Evolutionary conservation across 2,329 filamentous ascomycete genomes (phyloP).

Genomic region (Beauveria asiatica): DNA sequence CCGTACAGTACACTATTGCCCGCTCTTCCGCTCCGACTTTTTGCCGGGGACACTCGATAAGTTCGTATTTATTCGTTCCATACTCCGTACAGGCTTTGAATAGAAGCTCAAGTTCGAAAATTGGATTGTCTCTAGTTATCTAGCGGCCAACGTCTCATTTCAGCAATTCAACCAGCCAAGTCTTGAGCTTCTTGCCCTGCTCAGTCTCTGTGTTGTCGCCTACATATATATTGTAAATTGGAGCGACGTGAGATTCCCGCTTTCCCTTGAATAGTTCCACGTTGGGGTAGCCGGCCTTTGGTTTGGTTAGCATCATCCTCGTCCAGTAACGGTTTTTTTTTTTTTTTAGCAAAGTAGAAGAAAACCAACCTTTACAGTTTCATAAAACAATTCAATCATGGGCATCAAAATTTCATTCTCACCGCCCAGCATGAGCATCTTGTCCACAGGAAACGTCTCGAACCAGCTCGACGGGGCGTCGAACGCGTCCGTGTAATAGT

Average conservation of each 20-base stretch:
- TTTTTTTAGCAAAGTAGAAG: not conserved
- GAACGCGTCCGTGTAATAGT: constrained; percentile 15
- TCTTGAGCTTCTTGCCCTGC: constrained; percentile 17
- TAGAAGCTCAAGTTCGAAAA: no score
- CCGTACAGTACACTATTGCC: no score
- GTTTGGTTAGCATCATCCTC: not conserved
- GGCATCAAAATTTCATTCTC: constrained; percentile 16
- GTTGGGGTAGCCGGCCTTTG: constrained; percentile 14
- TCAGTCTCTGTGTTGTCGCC: constrained; percentile 15
- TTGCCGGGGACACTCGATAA: no score
- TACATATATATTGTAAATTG: constrained; percentile 16
- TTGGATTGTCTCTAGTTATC: not conserved
- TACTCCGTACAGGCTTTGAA: no score
- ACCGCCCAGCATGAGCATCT: constrained; percentile 14
- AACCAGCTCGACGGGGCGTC: constrained; percentile 16
- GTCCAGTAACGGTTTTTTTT: not conserved
- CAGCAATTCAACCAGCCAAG: constrained; percentile 14
- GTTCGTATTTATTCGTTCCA: no score
- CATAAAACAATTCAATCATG: constrained; percentile 13
- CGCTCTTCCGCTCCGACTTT: no score
- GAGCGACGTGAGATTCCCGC: constrained; percentile 17
- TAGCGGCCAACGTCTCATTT: not conserved
- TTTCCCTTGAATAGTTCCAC: constrained; percentile 15
- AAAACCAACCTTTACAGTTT: constrained; percentile 14
- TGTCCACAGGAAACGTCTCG: constrained; percentile 13